phyloP scores from a whole-genome alignment of 1,284 basidiomycete genomes.

The Pseudozyma tsukubaensis region DNA sequence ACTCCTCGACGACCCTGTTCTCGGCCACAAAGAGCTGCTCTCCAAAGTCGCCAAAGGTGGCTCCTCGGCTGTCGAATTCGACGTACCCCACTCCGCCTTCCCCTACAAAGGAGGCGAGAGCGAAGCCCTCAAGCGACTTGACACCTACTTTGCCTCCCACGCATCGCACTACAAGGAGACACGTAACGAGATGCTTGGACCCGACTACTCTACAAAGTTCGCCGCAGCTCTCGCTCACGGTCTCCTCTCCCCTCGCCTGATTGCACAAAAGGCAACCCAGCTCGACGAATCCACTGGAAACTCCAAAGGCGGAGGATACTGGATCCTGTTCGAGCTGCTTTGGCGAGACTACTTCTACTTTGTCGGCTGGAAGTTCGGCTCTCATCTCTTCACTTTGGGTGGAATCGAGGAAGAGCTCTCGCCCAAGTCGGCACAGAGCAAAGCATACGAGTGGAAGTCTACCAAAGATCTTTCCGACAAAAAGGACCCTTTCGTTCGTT shows the following conservation, averaged over 20 bases:
- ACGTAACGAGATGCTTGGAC: constrained; percentile 55
- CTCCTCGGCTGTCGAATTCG: not conserved
- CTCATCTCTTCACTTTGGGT: constrained; percentile 53
- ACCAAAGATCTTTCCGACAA: constrained; percentile 22
- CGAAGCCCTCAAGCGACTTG: constrained; percentile 50
- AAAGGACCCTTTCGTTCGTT: constrained; percentile 52
- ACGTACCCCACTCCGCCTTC: constrained; percentile 47
- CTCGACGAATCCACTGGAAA: constrained; percentile 37
- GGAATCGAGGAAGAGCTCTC: constrained; percentile 55
- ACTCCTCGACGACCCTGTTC: constrained; percentile 41
- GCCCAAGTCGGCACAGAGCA: constrained; percentile 38
- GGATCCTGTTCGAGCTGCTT: constrained; percentile 63
- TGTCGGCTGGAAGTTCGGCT: constrained; percentile 58
- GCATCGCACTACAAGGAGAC: constrained; percentile 59
- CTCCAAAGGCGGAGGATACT: constrained; percentile 54
- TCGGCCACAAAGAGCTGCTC: constrained; percentile 36
- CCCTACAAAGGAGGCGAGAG: constrained; percentile 61
- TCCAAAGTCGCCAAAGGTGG: constrained; percentile 13
- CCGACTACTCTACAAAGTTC: constrained; percentile 60
- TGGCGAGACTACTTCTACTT: constrained; percentile 71
- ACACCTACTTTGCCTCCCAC: constrained; percentile 52
- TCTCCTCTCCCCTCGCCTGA: constrained; percentile 51
- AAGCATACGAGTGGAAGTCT: constrained; percentile 55
- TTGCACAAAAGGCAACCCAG: constrained; percentile 47
- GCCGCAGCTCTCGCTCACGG: constrained; percentile 59